A percentile compares a stretch with the other conserved stretches of the same genome.
These are phyloP conservation scores for Blastocystis sp. DNA, from an alignment of 352 stramenopile genomes.

Conservation along the genomic window DNA sequence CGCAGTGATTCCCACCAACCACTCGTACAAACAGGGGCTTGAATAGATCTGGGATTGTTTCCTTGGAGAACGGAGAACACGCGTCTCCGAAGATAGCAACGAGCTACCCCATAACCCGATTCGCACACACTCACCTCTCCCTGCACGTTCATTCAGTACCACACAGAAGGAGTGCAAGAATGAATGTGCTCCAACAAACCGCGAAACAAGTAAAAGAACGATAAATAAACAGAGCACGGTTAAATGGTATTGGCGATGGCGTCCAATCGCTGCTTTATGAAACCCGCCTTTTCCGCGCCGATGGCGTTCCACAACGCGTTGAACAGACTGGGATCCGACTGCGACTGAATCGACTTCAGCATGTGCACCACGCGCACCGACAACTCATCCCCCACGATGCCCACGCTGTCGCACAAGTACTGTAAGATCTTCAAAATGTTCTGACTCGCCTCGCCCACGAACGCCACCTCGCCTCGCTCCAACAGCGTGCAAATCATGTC, in stretches of 20 bases:
- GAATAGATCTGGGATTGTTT: neutral
- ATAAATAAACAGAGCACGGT: neutral
- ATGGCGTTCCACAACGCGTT: conserved; percentile 42
- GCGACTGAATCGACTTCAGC: conserved; percentile 55
- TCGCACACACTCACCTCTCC: neutral
- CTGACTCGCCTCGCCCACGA: conserved; percentile 40
- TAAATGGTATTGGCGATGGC: neutral
- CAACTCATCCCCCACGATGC: conserved; percentile 8
- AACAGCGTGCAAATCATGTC: conserved; percentile 17
- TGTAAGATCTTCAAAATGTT: conserved; percentile 37
- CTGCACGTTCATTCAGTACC: neutral
- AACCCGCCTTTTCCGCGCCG: neutral
- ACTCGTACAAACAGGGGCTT: neutral
- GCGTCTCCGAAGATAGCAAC: neutral
- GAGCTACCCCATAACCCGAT: neutral
- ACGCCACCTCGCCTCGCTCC: conserved; percentile 17
- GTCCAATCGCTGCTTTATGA: neutral
- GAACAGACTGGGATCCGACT: conserved; percentile 38
- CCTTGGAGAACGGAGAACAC: neutral
- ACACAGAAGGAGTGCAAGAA: neutral
- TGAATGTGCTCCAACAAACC: neutral
- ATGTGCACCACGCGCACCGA: conserved; percentile 25
- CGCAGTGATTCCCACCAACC: neutral
- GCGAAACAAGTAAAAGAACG: neutral
- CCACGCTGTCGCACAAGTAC: conserved; percentile 31